These are phyloP conservation scores for Salix koriyanagi DNA, from an alignment of 345 rosid species.

Conservation along the genomic window DNA sequence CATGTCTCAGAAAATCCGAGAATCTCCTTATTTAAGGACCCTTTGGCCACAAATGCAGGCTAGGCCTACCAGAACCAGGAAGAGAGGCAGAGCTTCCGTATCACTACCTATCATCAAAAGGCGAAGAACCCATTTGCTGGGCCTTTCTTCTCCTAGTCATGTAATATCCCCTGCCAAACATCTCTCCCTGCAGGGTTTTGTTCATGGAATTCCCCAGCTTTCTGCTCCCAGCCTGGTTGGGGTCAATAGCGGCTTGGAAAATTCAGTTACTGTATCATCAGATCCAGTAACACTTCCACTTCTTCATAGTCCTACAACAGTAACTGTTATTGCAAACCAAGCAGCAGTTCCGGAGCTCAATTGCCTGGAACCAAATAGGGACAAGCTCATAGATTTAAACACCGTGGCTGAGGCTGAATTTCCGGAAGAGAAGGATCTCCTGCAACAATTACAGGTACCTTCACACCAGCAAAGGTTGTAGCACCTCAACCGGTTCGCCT, in stretches of 20 bases:
- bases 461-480: slow-evolving; percentile 34
- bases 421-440: slow-evolving; percentile 55
- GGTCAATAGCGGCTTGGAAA: slow-evolving; percentile 22
- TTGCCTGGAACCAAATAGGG: slow-evolving; percentile 37
- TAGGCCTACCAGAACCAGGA: slow-evolving; percentile 76
- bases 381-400: slow-evolving; percentile 56
- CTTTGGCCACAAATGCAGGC: slow-evolving; percentile 89
- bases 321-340: slow-evolving; percentile 10
- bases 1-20: slow-evolving; percentile 60
- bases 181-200: slow-evolving; percentile 37
- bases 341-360: slow-evolving; percentile 17
- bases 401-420: slow-evolving; percentile 38
- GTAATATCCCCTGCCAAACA: slow-evolving; percentile 20
- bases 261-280: slow-evolving; percentile 24
- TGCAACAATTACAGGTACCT: slow-evolving; percentile 57
- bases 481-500: slow-evolving; percentile 76
- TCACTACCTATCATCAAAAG: slow-evolving; percentile 53
- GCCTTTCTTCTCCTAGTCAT: slow-evolving; percentile 25
- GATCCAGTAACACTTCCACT: slow-evolving; percentile 71
- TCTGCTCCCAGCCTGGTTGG: slow-evolving; percentile 29
- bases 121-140: slow-evolving; percentile 28
- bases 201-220: slow-evolving; percentile 38
- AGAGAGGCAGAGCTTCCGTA: slow-evolving; percentile 66
- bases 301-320: slow-evolving; percentile 49
- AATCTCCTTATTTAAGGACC: slow-evolving; percentile 72